Evolutionary conservation across 805 yeast species (phyloP), one percentile per base, ranked within the genome.

Genomic region (Candida tammaniensis): DNA sequence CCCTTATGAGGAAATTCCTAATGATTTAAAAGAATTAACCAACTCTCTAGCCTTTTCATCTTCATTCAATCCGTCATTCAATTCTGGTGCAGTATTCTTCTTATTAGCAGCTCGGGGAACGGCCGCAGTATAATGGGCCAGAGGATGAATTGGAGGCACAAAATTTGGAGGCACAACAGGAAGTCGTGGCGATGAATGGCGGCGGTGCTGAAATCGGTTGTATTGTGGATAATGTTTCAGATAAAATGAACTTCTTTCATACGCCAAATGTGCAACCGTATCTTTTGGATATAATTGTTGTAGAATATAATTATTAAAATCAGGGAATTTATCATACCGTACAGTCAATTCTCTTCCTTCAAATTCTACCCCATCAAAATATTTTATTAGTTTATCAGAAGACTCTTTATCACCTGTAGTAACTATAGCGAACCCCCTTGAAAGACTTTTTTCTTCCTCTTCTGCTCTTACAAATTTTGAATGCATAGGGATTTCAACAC

Each of bases 371-470:
- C 74, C 75, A 48, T 81, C 73, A 45, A 80, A 75, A 25, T 51
- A 37, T 17, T 61, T 56, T 27, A 81, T 78, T 11, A 79, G 65
- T 25, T 59, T 59, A 4, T 59, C 59, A 4, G 83, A 75, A 22
- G 74, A 74, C 7, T 55, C 62, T 20, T 61, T 65, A 24, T 65
- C 53, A 1, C 63, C 63, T 16, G 77, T 78, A 4, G 72, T 64
- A 1, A 78, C 84, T 30, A 81, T 70, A 1, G 86, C 87, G 60
- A 77, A 81, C 2, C 88, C 87, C 46, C 78, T 71, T 16, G 42
- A 36, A 20, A 27, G 18, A 12, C 15, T 16, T 11, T 16, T 14
- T 15, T 27, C 21, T 16, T 27, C 15, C 4, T 7, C 17, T 6
- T 23, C 32, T 11, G 17, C 33, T 5, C 27, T 7, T 29, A n/a